Conservation (phyloP, 352 stramenopile genomes). For the Sclerospora graminicola region DNA sequence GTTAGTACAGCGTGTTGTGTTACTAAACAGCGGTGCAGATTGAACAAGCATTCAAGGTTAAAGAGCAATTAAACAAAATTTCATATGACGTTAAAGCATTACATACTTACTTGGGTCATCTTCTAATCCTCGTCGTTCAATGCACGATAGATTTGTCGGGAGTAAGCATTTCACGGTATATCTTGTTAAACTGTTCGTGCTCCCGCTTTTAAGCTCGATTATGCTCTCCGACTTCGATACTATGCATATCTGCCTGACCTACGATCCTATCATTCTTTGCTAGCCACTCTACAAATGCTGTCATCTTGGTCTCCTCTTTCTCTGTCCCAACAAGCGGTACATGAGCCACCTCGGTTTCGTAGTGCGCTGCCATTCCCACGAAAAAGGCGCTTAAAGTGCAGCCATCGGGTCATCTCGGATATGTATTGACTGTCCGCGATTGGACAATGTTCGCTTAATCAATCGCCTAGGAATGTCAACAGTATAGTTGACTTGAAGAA, state of each 20-base stretch:
- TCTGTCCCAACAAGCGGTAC: conserved; percentile 28
- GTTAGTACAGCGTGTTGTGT: conserved; percentile 54
- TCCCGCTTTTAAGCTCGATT: conserved; percentile 34
- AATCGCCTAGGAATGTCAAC: conserved; percentile 42
- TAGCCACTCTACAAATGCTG: conserved; percentile 42
- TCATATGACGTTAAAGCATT: too few relatives aligned
- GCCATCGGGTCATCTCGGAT: conserved; percentile 16
- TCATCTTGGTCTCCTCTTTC: conserved; percentile 8
- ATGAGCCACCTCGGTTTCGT: conserved; percentile 45
- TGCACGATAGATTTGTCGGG: conserved; percentile 75
- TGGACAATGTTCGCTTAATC: conserved; percentile 37
- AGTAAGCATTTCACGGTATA: conserved; percentile 52
- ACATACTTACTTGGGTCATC: conserved; percentile 51
- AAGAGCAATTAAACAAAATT: too few relatives aligned
- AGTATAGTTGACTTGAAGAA: conserved; percentile 26
- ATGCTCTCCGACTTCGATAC: conserved; percentile 23
- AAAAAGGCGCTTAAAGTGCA: conserved; percentile 37
- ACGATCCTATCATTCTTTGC: conserved; percentile 29
- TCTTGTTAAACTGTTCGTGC: conserved; percentile 44
- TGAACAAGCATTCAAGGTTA: too few relatives aligned
- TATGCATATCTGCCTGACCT: conserved; percentile 21
- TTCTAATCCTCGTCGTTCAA: conserved; percentile 55
- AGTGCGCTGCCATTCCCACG: conserved; percentile 52
- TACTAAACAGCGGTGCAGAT: conserved; percentile 10
- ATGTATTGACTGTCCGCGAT: conserved; percentile 15